A percentile compares a stretch with the other conserved stretches of the same genome.
Evolutionary conservation across 2,329 filamentous ascomycete genomes (phyloP).

Genomic region (Diaporthe citriasiana): DNA sequence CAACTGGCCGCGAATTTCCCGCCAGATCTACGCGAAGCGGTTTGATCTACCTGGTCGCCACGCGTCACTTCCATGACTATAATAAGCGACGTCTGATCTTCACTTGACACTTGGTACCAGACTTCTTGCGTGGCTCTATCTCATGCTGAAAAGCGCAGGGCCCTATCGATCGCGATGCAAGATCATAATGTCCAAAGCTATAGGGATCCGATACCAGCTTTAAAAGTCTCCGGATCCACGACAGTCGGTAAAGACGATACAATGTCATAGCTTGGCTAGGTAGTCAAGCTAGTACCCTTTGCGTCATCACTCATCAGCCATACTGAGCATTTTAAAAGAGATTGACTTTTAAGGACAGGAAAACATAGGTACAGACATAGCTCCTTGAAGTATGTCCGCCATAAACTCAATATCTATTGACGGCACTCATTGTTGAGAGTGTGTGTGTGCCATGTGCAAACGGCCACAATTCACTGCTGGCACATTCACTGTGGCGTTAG

Average conservation of each 20-base stretch:
- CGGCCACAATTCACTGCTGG: too few relatives aligned
- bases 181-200: not conserved
- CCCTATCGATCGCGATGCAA: not conserved
- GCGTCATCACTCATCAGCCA: not conserved
- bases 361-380: not conserved
- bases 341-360: not conserved
- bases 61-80: not conserved
- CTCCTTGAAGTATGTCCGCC: not conserved
- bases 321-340: not conserved
- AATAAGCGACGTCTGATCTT: not conserved
- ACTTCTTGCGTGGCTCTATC: not conserved
- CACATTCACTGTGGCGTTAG: too few relatives aligned
- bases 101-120: not conserved
- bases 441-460: too few relatives aligned
- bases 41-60: constrained; percentile 1
- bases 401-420: too few relatives aligned
- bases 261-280: not conserved
- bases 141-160: not conserved
- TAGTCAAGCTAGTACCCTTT: not conserved
- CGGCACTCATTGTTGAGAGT: too few relatives aligned
- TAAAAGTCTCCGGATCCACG: not conserved
- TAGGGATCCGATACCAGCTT: not conserved
- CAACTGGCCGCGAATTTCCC: not conserved
- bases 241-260: not conserved
- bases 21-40: not conserved